A percentile compares a stretch with the other conserved stretches of the same genome.
Evolutionary conservation across 2,329 filamentous ascomycete genomes (phyloP).

Genomic region (Aureobasidium sp.): DNA sequence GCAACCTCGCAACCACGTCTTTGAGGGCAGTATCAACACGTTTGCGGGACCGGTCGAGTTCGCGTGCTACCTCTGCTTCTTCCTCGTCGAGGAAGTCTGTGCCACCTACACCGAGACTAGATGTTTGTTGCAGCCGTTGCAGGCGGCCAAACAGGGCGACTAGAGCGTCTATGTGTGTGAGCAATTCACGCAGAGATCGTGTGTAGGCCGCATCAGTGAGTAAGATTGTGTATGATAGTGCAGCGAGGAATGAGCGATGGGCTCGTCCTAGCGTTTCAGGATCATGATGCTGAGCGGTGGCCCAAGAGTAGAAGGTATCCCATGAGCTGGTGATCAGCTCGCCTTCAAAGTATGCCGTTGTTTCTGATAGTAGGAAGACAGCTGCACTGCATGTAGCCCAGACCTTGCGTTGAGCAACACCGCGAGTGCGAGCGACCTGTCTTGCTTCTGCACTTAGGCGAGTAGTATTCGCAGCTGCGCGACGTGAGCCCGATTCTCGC

Average conservation of each 20-base stretch:
- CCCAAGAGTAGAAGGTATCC: slow-evolving; percentile 68
- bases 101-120: slow-evolving; percentile 72
- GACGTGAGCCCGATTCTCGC: slow-evolving; percentile 71
- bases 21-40: slow-evolving; percentile 60
- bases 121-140: slow-evolving; percentile 64
- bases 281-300: slow-evolving; percentile 48
- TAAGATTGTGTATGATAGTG: slow-evolving; percentile 57
- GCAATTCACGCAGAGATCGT: slow-evolving; percentile 54
- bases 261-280: slow-evolving; percentile 76
- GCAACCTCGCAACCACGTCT: slow-evolving; percentile 46
- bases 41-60: slow-evolving; percentile 55
- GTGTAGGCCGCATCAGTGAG: slow-evolving; percentile 58
- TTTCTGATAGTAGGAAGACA: slow-evolving; percentile 81
- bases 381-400: slow-evolving; percentile 88
- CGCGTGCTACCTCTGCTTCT: slow-evolving; percentile 56
- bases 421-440: slow-evolving; percentile 53
- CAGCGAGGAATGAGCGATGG: slow-evolving; percentile 66
- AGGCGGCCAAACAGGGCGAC: slow-evolving; percentile 68
- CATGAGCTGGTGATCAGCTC: slow-evolving; percentile 78
- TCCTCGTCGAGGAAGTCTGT: slow-evolving; percentile 51
- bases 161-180: slow-evolving; percentile 71
- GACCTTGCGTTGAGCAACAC: slow-evolving; percentile 63
- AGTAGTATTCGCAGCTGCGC: slow-evolving; percentile 25
- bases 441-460: slow-evolving; percentile 37
- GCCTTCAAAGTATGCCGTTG: slow-evolving; percentile 79